Percentiles rank a stretch among this genome's conserved stretches.
Conservation (phyloP, 2,329 filamentous ascomycete genomes). For the Cladosporium sp. region DNA sequence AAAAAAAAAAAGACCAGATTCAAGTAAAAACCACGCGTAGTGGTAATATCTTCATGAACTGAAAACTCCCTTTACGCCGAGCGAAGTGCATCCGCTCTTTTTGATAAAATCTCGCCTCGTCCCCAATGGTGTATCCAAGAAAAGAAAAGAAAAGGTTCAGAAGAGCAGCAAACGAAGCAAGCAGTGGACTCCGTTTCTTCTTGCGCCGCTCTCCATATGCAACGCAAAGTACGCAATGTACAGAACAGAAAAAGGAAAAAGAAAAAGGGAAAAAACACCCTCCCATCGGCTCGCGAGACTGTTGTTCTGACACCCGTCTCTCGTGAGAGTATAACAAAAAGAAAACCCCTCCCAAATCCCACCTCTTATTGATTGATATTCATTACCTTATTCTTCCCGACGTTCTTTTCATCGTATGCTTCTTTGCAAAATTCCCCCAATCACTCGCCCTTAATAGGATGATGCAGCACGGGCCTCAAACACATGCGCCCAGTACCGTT, state of each 20-base stretch:
- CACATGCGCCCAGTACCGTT: constrained; percentile 43
- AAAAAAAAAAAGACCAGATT: no score
- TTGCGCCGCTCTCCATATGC: neutral
- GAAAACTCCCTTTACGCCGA: no score
- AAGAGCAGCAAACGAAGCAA: neutral
- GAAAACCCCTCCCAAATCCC: neutral
- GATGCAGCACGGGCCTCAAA: constrained; percentile 41
- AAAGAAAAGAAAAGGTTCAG: neutral
- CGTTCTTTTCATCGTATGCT: neutral
- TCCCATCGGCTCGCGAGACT: neutral
- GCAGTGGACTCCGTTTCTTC: neutral
- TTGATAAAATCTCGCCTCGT: no score
- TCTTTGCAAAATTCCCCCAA: neutral
- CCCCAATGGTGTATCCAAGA: neutral
- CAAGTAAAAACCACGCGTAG: no score
- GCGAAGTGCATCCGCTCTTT: no score
- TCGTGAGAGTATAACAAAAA: neutral
- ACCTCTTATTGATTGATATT: neutral
- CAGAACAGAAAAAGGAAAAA: neutral
- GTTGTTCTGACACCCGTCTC: neutral
- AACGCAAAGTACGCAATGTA: neutral
- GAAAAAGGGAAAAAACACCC: neutral
- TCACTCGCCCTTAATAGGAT: constrained; percentile 46
- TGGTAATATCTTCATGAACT: no score
- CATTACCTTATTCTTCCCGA: no score